Conservation (phyloP, 768 basidiomycete genomes). For the Ramaria sp. region DNA sequence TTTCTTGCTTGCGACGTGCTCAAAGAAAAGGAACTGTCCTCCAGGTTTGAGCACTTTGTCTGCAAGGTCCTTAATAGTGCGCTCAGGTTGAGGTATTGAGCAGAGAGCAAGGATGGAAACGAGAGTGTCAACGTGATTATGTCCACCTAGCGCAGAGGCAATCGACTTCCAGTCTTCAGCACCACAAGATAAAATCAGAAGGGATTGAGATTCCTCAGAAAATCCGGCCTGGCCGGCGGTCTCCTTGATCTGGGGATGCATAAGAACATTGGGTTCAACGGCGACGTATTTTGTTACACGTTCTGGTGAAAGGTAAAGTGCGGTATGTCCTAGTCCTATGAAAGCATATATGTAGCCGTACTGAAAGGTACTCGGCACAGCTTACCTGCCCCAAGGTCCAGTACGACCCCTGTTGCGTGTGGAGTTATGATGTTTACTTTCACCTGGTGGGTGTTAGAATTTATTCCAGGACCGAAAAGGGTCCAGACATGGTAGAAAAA, state of each 20-base stretch:
- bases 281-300: slow-evolving; percentile 57
- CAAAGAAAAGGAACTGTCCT: slow-evolving; percentile 55
- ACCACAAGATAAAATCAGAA: slow-evolving; percentile 50
- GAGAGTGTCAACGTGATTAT: slow-evolving; percentile 43
- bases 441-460: slow-evolving; percentile 27
- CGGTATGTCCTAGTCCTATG: slow-evolving; percentile 52
- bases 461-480: slow-evolving; percentile 34
- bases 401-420: slow-evolving; percentile 46
- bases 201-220: slow-evolving; percentile 36
- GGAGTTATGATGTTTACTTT: slow-evolving; percentile 41
- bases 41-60: slow-evolving; percentile 48
- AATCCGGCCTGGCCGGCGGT: slow-evolving; percentile 42
- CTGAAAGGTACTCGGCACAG: not conserved
- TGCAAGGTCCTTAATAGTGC: slow-evolving; percentile 34
- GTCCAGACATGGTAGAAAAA: slow-evolving; percentile 55
- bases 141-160: slow-evolving; percentile 26
- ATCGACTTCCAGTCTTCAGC: slow-evolving; percentile 48
- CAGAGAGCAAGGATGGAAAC: slow-evolving; percentile 59
- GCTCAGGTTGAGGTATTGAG: slow-evolving; percentile 45
- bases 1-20: slow-evolving; percentile 51
- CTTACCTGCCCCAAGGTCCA: slow-evolving; percentile 61
- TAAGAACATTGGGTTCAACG: slow-evolving; percentile 55
- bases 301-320: slow-evolving; percentile 44
- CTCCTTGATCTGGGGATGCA: slow-evolving; percentile 47
- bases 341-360: not conserved